phyloP scores from a whole-genome alignment of 2,329 filamentous ascomycete genomes.

The Phyllosticta citriasiana region DNA sequence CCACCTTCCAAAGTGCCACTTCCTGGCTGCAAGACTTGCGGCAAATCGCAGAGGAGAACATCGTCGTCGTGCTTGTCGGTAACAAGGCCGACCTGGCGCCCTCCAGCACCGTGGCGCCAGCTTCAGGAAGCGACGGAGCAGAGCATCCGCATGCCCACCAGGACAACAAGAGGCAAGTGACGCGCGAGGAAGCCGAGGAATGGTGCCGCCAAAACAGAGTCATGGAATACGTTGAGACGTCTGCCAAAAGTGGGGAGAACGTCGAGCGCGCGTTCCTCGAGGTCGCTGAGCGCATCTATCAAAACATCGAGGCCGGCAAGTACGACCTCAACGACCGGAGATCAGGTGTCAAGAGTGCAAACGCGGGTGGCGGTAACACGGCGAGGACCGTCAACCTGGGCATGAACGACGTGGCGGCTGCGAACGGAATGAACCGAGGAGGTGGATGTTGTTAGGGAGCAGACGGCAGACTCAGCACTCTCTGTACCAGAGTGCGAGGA shows the following conservation, averaged over 20 bases:
- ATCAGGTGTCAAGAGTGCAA: conserved; percentile 73
- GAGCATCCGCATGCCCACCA: conserved; percentile 22
- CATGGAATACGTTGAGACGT: conserved; percentile 90
- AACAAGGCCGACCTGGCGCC: conserved; percentile 81
- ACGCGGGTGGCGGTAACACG: conserved; percentile 36
- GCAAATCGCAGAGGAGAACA: conserved; percentile 90
- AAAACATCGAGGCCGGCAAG: conserved; percentile 89
- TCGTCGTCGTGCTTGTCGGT: conserved; percentile 87
- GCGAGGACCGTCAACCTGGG: conserved; percentile 35
- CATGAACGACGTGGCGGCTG: conserved; percentile 28
- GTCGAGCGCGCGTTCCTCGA: conserved; percentile 90
- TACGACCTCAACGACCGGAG: conserved; percentile 91
- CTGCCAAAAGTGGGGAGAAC: conserved; percentile 87
- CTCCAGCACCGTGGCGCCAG: conserved; percentile 27
- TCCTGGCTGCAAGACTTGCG: conserved; percentile 91
- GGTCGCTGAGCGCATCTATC: conserved; percentile 89
- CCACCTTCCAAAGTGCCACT: conserved; percentile 79
- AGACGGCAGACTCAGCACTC: background rate
- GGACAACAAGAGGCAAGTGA: conserved; percentile 67
- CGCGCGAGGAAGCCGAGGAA: conserved; percentile 69
- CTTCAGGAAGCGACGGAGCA: conserved; percentile 4
- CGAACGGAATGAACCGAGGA: conserved; percentile 19
- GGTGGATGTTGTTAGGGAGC: conserved; percentile 10
- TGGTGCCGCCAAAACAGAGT: conserved; percentile 84
- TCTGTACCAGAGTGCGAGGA: background rate